Percentiles rank a stretch among this genome's conserved stretches.
Evolutionary conservation across 495 filamentous ascomycete genomes (phyloP).

Genomic region (Cercophora scortea): DNA sequence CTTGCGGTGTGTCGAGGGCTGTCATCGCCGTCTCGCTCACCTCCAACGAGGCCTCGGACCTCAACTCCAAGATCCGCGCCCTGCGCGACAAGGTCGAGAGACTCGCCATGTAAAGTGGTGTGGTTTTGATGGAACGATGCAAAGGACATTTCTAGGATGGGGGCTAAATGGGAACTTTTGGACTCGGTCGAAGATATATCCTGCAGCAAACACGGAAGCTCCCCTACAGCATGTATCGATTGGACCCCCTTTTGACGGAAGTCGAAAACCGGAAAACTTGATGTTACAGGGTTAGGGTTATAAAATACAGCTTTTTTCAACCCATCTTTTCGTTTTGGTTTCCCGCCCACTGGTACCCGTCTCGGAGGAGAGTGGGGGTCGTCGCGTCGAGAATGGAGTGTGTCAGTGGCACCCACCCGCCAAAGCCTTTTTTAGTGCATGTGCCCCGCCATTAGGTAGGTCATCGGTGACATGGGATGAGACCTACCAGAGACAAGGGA

Average conservation of each 20-base stretch:
- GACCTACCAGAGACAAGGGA: background rate
- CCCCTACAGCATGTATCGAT: too few species aligned
- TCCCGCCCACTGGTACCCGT: too few species aligned
- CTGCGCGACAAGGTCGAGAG: constrained; percentile 96
- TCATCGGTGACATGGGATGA: background rate
- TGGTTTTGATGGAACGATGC: background rate
- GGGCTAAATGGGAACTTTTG: too few species aligned
- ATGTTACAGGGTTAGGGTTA: too few species aligned
- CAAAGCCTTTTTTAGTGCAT: background rate
- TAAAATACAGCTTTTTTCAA: too few species aligned
- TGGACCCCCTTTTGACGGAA: too few species aligned
- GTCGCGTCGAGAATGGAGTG: background rate
- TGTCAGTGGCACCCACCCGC: background rate
- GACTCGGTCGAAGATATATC: too few species aligned
- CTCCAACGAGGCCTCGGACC: constrained; percentile 85
- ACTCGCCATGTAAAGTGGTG: constrained; percentile 79
- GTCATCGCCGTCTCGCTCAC: constrained; percentile 87
- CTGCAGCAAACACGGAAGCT: too few species aligned
- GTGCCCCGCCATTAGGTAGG: background rate
- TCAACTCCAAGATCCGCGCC: constrained; percentile 72
- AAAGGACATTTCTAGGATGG: too few species aligned
- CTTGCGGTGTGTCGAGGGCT: constrained; percentile 74
- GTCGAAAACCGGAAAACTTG: too few species aligned
- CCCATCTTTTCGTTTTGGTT: too few species aligned
- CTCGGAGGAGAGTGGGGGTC: too few species aligned